Percentiles rank a stretch among this genome's conserved stretches.
Conservation (phyloP, 345 rosid species). For the Rhodamnia argentea region DNA sequence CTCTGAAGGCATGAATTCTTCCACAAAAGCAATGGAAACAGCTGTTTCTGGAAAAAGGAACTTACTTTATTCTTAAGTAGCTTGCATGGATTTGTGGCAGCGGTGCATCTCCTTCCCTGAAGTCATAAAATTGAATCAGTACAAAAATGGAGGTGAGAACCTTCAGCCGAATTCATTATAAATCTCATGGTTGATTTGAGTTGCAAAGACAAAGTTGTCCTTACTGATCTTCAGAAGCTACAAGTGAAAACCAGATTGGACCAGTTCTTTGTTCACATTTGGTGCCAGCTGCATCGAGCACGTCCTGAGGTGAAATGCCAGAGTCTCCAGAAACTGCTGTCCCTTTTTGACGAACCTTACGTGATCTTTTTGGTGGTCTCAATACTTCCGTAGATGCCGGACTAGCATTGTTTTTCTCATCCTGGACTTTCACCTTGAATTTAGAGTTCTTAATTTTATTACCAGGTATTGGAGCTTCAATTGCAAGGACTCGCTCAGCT, state of each 20-base stretch:
- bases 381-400: slow-evolving; percentile 42
- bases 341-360: slow-evolving; percentile 49
- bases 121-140: slow-evolving; percentile 21
- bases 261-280: slow-evolving; percentile 45
- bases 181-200: neutral
- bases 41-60: neutral
- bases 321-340: slow-evolving; percentile 36
- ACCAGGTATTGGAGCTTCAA: slow-evolving; percentile 28
- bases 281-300: slow-evolving; percentile 38
- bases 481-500: slow-evolving; percentile 18
- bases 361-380: slow-evolving; percentile 46
- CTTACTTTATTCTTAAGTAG: slow-evolving; percentile 80
- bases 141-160: neutral
- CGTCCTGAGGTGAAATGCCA: slow-evolving; percentile 38
- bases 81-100: slow-evolving; percentile 79
- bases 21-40: neutral
- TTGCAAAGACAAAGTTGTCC: slow-evolving; percentile 17
- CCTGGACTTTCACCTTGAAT: slow-evolving; percentile 32
- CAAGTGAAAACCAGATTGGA: slow-evolving; percentile 93
- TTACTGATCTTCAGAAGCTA: slow-evolving; percentile 87
- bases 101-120: slow-evolving; percentile 67
- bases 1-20: neutral
- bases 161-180: neutral
- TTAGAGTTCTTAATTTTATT: slow-evolving; percentile 46
- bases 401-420: slow-evolving; percentile 34